phyloP scores from a whole-genome alignment of 208 protist genomes.

The Acanthamoeba lenticulata region DNA sequence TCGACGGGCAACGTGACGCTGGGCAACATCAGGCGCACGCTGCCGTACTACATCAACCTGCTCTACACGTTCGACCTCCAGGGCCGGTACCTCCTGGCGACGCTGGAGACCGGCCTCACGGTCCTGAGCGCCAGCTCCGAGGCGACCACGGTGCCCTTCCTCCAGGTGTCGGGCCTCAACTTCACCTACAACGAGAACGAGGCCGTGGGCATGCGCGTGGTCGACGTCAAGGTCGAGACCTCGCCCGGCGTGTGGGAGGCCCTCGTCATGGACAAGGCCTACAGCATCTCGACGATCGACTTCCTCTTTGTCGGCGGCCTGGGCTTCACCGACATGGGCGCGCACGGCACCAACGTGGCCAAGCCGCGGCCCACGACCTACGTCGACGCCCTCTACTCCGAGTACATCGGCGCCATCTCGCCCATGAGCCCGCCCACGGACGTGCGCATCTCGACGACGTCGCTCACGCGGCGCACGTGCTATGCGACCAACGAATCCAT shows the following conservation, averaged over 20 bases:
- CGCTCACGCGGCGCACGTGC: not conserved
- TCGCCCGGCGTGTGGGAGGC: not conserved
- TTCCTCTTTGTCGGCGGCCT: constrained; percentile 1
- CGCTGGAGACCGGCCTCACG: not conserved
- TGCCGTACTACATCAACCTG: not conserved
- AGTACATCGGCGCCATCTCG: constrained; percentile 77
- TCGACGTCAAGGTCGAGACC: constrained; percentile 18
- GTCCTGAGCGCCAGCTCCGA: not conserved
- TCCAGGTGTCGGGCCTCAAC: constrained; percentile 54
- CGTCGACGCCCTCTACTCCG: constrained; percentile 73
- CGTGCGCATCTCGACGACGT: not conserved
- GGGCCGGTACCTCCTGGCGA: constrained; percentile 2
- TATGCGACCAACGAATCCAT: no score
- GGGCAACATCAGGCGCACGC: not conserved
- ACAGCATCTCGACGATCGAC: constrained; percentile 30
- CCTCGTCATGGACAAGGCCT: constrained; percentile 33
- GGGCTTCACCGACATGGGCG: constrained; percentile 38
- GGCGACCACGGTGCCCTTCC: not conserved
- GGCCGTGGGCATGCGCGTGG: constrained; percentile 35
- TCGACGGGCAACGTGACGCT: not conserved
- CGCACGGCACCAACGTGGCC: not conserved
- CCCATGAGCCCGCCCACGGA: not conserved
- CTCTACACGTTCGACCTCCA: constrained; percentile 20
- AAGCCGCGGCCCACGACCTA: not conserved
- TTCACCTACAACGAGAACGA: constrained; percentile 44